A percentile compares a stretch with the other conserved stretches of the same genome.
These are phyloP conservation scores for Xerocomellus amylosporus DNA, from an alignment of 768 basidiomycete genomes.

Conservation along the genomic window DNA sequence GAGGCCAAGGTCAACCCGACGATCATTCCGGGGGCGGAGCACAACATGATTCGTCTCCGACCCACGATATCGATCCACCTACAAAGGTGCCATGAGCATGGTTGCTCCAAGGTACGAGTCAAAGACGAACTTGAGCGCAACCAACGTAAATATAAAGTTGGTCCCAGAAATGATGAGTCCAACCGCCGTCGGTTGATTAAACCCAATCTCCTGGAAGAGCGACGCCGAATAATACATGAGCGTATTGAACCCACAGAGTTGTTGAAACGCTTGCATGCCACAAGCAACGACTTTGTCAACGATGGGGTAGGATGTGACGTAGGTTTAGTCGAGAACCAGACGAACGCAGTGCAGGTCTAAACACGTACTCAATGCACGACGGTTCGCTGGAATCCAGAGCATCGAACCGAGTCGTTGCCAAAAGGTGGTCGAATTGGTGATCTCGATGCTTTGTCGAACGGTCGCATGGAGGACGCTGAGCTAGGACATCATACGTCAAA, in stretches of 20 bases:
- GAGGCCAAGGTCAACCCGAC: slow-evolving; percentile 61
- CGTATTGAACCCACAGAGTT: slow-evolving; percentile 83
- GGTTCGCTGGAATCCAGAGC: slow-evolving; percentile 53
- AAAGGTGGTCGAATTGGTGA: slow-evolving; percentile 61
- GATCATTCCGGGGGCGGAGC: slow-evolving; percentile 71
- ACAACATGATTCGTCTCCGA: slow-evolving; percentile 66
- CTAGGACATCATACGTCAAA: slow-evolving; percentile 24
- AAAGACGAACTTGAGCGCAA: slow-evolving; percentile 57
- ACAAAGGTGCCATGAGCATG: not conserved
- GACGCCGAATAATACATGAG: slow-evolving; percentile 76
- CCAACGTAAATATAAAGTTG: slow-evolving; percentile 74
- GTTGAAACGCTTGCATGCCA: slow-evolving; percentile 81
- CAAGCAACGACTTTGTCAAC: slow-evolving; percentile 59
- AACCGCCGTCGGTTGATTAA: slow-evolving; percentile 78
- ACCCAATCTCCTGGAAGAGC: slow-evolving; percentile 76
- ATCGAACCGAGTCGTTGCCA: slow-evolving; percentile 53
- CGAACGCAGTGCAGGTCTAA: not conserved
- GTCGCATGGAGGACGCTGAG: slow-evolving; percentile 57
- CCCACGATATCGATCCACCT: slow-evolving; percentile 65
- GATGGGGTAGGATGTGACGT: too few relatives aligned
- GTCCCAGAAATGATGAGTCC: slow-evolving; percentile 77
- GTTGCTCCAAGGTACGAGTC: not conserved
- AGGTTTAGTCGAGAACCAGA: not conserved
- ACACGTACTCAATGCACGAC: slow-evolving; percentile 64
- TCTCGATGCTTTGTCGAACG: slow-evolving; percentile 60